Base-by-base conservation (phyloP, 2,329 filamentous ascomycete genomes). In the Aspergillus sergii region DNA sequence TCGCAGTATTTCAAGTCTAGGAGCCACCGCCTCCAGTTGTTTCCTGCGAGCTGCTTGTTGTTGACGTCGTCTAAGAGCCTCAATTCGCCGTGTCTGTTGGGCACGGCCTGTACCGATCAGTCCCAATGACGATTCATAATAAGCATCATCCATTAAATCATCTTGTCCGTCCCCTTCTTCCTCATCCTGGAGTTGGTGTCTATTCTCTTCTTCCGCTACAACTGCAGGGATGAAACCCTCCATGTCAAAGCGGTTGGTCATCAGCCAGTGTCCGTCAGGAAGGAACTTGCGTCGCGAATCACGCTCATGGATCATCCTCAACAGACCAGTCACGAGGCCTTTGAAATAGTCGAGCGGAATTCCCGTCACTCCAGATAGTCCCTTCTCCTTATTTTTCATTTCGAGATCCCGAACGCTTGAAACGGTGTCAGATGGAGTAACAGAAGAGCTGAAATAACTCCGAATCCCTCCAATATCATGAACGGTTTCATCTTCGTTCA, bases 231-330 rank as follows among this genome's bases (percentile, higher is more conserved):
- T 91, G 72, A 98, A 98, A 0, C 90, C 88, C 65, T 91, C 89
- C 89, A 97, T 95, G 71, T 97, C 91, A 62, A 98, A 92, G 23
- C 84, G 83, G 64, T 88, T 90, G 0, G 91, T 95, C 94, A 98
- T 98, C 41, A 98, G 83, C 95, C 95, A 99, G 75, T 97, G 94
- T 56, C 88, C 86, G n/a, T 84, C 80, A 1, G 93, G 91, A 26
- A 98, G 80, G 73, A 98, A 98, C 34, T 86, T 89, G 26, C 94
- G 88, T 64, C 95, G 86, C 9, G 95, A 99, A 76, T 98, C 94
- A 75, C 94, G 85, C 77, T 97, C 94, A 74, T 98, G 97, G 10
- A 97, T 82, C 85, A 96, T 94, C 61, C 91, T 89, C 73, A 97
- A 83, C 0, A 96, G 85, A 3, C 89, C 89, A 2, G 93, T 96